Evolutionary conservation across 148 eudicot species (phyloP).

Genomic region (Amaranthus cruentus): DNA sequence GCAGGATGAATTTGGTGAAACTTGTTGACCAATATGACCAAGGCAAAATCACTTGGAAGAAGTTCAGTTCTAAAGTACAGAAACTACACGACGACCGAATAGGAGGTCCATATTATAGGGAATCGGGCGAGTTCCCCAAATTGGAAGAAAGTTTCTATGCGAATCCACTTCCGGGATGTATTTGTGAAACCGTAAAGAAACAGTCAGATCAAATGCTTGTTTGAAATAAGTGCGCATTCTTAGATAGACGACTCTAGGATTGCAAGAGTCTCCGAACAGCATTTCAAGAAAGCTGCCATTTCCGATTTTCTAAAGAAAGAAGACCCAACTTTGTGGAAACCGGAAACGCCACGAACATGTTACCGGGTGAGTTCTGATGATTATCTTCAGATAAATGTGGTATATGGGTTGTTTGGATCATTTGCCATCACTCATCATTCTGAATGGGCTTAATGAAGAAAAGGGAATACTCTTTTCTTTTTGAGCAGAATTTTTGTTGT

Average conservation of each 20-base stretch:
- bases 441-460: neutral
- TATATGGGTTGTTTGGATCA: neutral
- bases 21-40: conserved; percentile 69
- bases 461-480: conserved; percentile 10
- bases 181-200: conserved; percentile 46
- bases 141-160: conserved; percentile 96
- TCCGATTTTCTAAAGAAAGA: conserved; percentile 8
- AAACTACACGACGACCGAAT: conserved; percentile 63
- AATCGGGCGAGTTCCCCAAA: conserved; percentile 83
- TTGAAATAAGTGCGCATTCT: neutral
- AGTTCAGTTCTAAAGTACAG: conserved; percentile 67
- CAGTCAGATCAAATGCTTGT: conserved; percentile 1
- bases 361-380: conserved; percentile 4
- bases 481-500: conserved; percentile 19
- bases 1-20: conserved; percentile 83
- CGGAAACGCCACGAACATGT: neutral
- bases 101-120: conserved; percentile 76
- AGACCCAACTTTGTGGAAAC: neutral
- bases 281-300: conserved; percentile 1
- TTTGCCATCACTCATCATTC: neutral
- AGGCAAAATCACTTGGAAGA: conserved; percentile 68
- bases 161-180: conserved; percentile 91
- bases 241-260: neutral
- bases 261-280: neutral
- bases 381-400: neutral